phyloP scores from a whole-genome alignment of 2,329 filamentous ascomycete genomes.

The Alternaria angustiovoidea region DNA sequence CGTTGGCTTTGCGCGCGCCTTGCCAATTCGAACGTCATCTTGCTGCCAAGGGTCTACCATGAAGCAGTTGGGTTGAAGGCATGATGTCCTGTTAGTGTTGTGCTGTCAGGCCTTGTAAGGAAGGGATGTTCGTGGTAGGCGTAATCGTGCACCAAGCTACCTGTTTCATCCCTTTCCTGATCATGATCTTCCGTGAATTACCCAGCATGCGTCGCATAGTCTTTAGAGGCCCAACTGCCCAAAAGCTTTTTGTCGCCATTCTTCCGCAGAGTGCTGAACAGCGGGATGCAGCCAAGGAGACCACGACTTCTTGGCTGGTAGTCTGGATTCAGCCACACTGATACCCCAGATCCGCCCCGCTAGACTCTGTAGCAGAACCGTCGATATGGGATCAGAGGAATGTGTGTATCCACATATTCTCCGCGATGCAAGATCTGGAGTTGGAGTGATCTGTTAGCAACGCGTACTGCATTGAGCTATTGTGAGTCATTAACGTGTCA shows the following conservation, averaged over 20 bases:
- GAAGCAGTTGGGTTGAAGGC: constrained; percentile 10
- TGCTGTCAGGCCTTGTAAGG: constrained; percentile 1
- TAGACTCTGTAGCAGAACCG: constrained; percentile 8
- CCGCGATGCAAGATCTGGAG: background rate
- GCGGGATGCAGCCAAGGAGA: constrained; percentile 38
- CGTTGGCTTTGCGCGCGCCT: constrained; percentile 5
- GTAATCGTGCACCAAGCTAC: constrained; percentile 7
- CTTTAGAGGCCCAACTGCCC: background rate
- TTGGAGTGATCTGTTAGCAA: background rate
- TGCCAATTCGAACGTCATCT: constrained; percentile 6
- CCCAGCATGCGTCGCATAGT: background rate
- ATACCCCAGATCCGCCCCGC: constrained; percentile 29
- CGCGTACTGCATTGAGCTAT: background rate
- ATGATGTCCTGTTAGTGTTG: constrained; percentile 7
- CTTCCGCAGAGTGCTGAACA: constrained; percentile 17
- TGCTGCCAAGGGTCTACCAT: constrained; percentile 8
- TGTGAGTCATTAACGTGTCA: background rate
- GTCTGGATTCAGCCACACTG: constrained; percentile 47
- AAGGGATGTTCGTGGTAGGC: constrained; percentile 15
- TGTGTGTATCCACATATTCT: constrained; percentile 3
- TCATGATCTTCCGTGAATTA: background rate
- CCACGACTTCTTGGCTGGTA: constrained; percentile 37
- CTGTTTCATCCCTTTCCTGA: constrained; percentile 8
- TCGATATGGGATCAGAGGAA: constrained; percentile 10
- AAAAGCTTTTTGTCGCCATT: constrained; percentile 1